Conservation (phyloP, 1,284 basidiomycete genomes). For the Tylopilus sp. region DNA sequence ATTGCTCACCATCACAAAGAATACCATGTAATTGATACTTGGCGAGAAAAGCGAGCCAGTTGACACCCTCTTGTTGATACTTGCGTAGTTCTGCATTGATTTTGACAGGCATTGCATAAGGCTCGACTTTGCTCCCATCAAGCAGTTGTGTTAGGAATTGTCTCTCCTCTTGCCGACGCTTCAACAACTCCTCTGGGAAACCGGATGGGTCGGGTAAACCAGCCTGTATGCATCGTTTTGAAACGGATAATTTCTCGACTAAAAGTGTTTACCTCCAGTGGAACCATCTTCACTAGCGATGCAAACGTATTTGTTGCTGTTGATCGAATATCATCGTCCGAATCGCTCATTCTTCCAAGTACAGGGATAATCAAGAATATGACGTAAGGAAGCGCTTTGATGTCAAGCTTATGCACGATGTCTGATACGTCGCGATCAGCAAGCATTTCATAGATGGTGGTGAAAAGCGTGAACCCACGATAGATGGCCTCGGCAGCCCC, state of each 20-base stretch:
- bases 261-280: conserved; percentile 71
- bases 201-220: conserved; percentile 93
- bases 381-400: conserved; percentile 95
- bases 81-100: conserved; percentile 95
- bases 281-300: conserved; percentile 98
- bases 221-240: conserved; percentile 54
- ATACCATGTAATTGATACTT: conserved; percentile 98
- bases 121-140: conserved; percentile 92
- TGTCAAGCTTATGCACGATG: conserved; percentile 87
- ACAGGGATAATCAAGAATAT: conserved; percentile 97
- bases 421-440: conserved; percentile 46
- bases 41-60: conserved; percentile 97
- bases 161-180: conserved; percentile 83
- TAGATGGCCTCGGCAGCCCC: conserved; percentile 89
- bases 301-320: conserved; percentile 97
- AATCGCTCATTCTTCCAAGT: conserved; percentile 96
- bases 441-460: background rate
- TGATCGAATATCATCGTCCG: conserved; percentile 87
- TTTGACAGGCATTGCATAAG: conserved; percentile 82
- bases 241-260: background rate
- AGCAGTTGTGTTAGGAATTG: conserved; percentile 93
- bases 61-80: conserved; percentile 98
- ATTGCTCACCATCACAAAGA: conserved; percentile 85
- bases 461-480: conserved; percentile 53
- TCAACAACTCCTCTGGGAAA: conserved; percentile 88